phyloP scores from a whole-genome alignment of 768 basidiomycete genomes.

The Pleurotus ostreatus region DNA sequence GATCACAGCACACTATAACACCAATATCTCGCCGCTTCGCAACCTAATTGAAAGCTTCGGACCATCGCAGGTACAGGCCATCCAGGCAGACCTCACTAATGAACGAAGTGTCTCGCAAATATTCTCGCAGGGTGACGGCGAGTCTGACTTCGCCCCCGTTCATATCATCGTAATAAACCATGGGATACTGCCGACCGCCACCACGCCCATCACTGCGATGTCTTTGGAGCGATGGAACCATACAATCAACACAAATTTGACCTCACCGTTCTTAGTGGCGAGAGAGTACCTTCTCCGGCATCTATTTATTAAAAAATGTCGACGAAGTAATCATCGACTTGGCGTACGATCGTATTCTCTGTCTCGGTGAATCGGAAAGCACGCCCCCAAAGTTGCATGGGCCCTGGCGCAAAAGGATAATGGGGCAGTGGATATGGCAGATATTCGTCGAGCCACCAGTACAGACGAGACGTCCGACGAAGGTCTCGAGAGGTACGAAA shows the following conservation, averaged over 20 bases:
- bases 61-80: conserved; percentile 25
- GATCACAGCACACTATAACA: conserved; percentile 71
- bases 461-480: no score
- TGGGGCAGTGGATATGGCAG: no score
- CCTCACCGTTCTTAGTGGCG: conserved; percentile 63
- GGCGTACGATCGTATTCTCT: no score
- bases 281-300: no score
- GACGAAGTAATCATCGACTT: no score
- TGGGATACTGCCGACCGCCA: conserved; percentile 42
- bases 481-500: no score
- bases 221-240: conserved; percentile 57
- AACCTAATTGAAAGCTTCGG: conserved; percentile 35
- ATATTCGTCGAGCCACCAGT: no score
- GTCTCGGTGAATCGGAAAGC: no score
- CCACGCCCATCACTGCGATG: conserved; percentile 53
- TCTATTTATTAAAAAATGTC: no score
- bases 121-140: conserved; percentile 31
- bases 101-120: conserved; percentile 50
- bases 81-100: conserved; percentile 54
- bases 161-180: conserved; percentile 64
- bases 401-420: no score
- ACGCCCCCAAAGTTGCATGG: no score
- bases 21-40: conserved; percentile 39
- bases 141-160: conserved; percentile 38
- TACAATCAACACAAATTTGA: conserved; percentile 62